Percentiles rank a stretch among this genome's conserved stretches.
Conservation (phyloP, 2,329 filamentous ascomycete species). For the Xylariales sp. region DNA sequence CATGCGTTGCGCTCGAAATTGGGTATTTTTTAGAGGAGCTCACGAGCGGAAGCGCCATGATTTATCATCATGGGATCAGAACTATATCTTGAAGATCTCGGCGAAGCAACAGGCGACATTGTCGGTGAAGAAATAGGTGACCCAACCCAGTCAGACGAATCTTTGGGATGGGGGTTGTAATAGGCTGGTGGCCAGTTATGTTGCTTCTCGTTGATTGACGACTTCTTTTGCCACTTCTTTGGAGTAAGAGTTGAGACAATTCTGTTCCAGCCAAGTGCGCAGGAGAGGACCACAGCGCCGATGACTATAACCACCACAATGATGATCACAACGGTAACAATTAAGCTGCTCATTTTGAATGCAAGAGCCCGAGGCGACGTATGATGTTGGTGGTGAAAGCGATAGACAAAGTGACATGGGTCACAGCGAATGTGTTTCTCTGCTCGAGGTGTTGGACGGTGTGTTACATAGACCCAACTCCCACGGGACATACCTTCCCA, state of each 20-base stretch:
- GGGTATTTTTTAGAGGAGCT: conserved; percentile 1
- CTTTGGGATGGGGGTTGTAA: not conserved
- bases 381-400: too few relatives aligned
- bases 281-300: conserved; percentile 1
- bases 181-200: not conserved
- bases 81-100: conserved; percentile 3
- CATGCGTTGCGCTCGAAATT: not conserved
- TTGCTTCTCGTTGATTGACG: not conserved
- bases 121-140: conserved; percentile 5
- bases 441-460: too few relatives aligned
- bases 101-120: conserved; percentile 4
- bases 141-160: conserved; percentile 4
- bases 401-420: too few relatives aligned
- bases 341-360: conserved; percentile 2
- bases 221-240: not conserved
- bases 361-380: too few relatives aligned
- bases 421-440: too few relatives aligned
- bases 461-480: too few relatives aligned
- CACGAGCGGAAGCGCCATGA: not conserved
- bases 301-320: conserved; percentile 3
- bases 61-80: conserved; percentile 3
- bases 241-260: not conserved
- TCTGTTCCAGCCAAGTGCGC: conserved; percentile 4
- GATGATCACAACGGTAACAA: conserved; percentile 1
- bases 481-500: too few relatives aligned